Evolutionary conservation across 2,329 filamentous ascomycete genomes (phyloP).

Genomic region (Aotearoamyces nothofagi): DNA sequence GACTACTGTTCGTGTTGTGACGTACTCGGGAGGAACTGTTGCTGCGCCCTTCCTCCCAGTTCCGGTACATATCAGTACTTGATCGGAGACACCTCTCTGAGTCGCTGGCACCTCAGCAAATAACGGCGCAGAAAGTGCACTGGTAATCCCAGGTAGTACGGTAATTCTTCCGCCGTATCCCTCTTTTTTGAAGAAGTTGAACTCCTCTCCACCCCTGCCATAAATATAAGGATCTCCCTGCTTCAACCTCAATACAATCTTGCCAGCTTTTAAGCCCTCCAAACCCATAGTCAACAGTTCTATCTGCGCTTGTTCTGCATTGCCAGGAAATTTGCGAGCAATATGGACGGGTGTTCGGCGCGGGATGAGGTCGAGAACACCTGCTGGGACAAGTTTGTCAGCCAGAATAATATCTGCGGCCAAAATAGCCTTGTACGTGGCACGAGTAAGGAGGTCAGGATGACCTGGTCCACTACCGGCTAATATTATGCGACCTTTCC

Average conservation of each 20-base stretch:
- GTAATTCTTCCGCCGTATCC: slow-evolving; percentile 48
- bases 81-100: slow-evolving; percentile 78
- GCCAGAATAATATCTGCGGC: slow-evolving; percentile 66
- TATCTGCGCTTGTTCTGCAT: slow-evolving; percentile 84
- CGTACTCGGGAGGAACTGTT: slow-evolving; percentile 67
- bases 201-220: slow-evolving; percentile 86
- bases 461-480: slow-evolving; percentile 89
- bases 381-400: slow-evolving; percentile 73
- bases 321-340: slow-evolving; percentile 92
- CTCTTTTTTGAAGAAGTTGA: slow-evolving; percentile 61
- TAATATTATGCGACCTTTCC: slow-evolving; percentile 61
- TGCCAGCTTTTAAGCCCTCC: slow-evolving; percentile 49
- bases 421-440: slow-evolving; percentile 63
- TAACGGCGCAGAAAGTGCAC: slow-evolving; percentile 70
- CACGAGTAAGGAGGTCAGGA: slow-evolving; percentile 76
- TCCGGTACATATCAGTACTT: slow-evolving; percentile 90
- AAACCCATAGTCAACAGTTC: slow-evolving; percentile 74
- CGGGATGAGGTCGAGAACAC: slow-evolving; percentile 79
- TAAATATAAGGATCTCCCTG: slow-evolving; percentile 97
- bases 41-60: slow-evolving; percentile 81
- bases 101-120: slow-evolving; percentile 82
- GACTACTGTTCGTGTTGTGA: slow-evolving; percentile 66
- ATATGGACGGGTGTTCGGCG: slow-evolving; percentile 82
- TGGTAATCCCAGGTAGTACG: slow-evolving; percentile 84
- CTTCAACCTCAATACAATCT: slow-evolving; percentile 78